Evolutionary conservation across 2,329 filamentous ascomycete species (phyloP).

Genomic region (Xylaria sp.): DNA sequence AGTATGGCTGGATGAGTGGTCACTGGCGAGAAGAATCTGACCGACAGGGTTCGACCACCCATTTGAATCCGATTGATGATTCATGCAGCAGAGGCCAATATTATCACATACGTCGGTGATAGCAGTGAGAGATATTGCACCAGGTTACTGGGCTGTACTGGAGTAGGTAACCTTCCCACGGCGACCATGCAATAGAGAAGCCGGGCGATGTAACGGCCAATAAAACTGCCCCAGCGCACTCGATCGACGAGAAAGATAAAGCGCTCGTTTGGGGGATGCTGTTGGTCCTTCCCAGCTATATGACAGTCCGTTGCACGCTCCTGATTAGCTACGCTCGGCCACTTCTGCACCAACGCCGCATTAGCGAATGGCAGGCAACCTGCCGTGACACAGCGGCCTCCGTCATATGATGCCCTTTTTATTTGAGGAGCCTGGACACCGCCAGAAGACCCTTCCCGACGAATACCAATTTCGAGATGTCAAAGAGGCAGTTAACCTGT

Average conservation of each 20-base stretch:
- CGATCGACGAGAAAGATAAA: constrained; percentile 19
- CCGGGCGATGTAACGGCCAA: constrained; percentile 15
- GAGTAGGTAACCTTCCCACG: constrained; percentile 4
- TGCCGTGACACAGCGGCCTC: constrained; percentile 32
- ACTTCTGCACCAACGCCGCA: constrained; percentile 19
- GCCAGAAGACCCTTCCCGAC: constrained; percentile 3
- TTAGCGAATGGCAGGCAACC: constrained; percentile 35
- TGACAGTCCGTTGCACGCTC: constrained; percentile 16
- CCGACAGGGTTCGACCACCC: constrained; percentile 24
- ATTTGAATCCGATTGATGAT: constrained; percentile 26
- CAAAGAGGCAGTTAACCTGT: background rate
- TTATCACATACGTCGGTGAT: constrained; percentile 30
- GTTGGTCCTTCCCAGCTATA: constrained; percentile 15
- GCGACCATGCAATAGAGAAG: constrained; percentile 16
- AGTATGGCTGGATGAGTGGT: background rate
- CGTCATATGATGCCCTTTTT: constrained; percentile 36
- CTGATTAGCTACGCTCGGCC: constrained; percentile 26
- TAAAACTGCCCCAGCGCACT: constrained; percentile 6
- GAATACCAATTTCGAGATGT: background rate
- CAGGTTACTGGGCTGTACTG: constrained; percentile 3
- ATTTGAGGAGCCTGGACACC: constrained; percentile 9
- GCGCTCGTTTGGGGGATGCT: constrained; percentile 7
- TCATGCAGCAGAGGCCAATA: constrained; percentile 30
- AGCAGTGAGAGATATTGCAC: background rate
- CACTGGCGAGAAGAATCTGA: constrained; percentile 10